Percentiles rank a stretch among this genome's conserved stretches.
Evolutionary conservation across 352 stramenopile genomes (phyloP).

Genomic region (Globisporangium orthogonon): DNA sequence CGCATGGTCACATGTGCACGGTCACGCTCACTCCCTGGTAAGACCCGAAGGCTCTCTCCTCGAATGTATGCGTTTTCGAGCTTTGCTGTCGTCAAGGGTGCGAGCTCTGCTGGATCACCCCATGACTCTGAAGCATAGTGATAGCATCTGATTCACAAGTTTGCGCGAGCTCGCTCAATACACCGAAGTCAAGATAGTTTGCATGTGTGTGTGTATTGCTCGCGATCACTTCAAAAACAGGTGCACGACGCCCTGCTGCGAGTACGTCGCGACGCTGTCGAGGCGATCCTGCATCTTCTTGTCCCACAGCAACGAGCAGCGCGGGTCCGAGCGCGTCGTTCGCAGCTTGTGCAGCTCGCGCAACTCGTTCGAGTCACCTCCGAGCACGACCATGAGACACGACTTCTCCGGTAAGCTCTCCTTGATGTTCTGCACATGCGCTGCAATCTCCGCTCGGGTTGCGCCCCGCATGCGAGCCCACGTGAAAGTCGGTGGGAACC

Average conservation of each 20-base stretch:
- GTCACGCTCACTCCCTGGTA: background rate
- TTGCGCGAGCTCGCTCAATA: too few species aligned
- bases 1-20: background rate
- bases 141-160: too few species aligned
- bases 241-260: conserved; percentile 63
- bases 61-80: background rate
- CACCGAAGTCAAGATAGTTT: too few species aligned
- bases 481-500: conserved; percentile 74
- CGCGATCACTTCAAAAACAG: conserved; percentile 37
- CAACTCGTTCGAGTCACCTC: conserved; percentile 42
- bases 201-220: background rate
- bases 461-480: conserved; percentile 55
- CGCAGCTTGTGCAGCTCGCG: conserved; percentile 73
- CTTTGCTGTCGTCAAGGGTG: too few species aligned
- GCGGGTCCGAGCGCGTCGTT: conserved; percentile 65
- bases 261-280: conserved; percentile 30
- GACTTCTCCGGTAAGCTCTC: conserved; percentile 41
- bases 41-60: too few species aligned
- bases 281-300: conserved; percentile 60
- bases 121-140: too few species aligned
- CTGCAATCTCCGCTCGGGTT: conserved; percentile 34
- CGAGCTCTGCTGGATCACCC: too few species aligned
- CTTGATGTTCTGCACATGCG: conserved; percentile 29
- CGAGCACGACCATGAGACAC: conserved; percentile 53
- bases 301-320: conserved; percentile 74